Conservation (phyloP, 176 grass and related monocot species). For the Carex littledalei region DNA sequence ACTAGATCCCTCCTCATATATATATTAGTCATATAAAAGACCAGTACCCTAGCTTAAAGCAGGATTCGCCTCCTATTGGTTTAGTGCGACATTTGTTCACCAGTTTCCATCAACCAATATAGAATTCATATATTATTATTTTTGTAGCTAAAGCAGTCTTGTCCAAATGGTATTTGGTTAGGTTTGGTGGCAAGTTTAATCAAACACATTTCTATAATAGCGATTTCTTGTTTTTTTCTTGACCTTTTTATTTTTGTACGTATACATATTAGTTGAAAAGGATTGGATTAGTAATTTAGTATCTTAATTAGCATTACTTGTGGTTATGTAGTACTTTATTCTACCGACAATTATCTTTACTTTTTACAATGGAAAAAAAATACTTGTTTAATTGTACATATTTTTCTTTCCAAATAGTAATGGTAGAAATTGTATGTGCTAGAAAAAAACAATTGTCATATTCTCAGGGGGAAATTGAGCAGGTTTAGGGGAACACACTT, state of each 20-base stretch:
- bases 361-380: background rate
- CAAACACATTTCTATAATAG: background rate
- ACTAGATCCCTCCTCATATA: too few species aligned
- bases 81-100: background rate
- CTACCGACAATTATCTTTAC: background rate
- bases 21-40: background rate
- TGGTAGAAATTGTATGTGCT: background rate
- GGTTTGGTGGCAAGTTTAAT: slow-evolving; percentile 16
- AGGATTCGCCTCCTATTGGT: background rate
- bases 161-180: background rate
- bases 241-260: slow-evolving; percentile 3
- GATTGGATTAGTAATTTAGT: background rate
- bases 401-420: background rate
- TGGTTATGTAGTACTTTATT: background rate
- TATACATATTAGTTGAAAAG: background rate
- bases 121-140: background rate
- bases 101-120: slow-evolving; percentile 6
- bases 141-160: background rate
- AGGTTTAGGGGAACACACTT: too few species aligned
- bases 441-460: background rate
- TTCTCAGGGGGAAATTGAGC: background rate
- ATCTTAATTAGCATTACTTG: background rate
- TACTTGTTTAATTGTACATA: background rate
- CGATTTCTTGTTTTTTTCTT: slow-evolving; percentile 20
- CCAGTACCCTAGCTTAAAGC: background rate